phyloP scores from a whole-genome alignment of 2,329 filamentous ascomycete genomes.

The Calonectria fujianensis region DNA sequence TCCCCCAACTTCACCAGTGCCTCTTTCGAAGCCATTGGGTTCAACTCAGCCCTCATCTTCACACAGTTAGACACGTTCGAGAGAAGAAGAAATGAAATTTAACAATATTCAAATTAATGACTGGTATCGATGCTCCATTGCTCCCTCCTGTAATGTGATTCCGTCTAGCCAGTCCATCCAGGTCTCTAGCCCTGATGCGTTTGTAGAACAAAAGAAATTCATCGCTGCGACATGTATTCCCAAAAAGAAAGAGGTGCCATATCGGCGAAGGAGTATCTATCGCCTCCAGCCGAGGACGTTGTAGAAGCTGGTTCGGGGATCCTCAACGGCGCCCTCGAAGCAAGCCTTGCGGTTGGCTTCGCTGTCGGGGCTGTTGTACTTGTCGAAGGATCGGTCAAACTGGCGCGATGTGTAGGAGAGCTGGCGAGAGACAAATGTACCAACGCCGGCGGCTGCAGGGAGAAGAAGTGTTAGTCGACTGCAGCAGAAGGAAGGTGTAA shows the following conservation, averaged over 20 bases:
- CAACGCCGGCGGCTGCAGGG: conserved; percentile 40
- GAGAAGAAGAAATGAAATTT: neutral
- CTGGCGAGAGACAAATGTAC: conserved; percentile 46
- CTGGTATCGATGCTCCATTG: conserved; percentile 43
- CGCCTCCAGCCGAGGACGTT: conserved; percentile 52
- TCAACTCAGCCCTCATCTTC: no score
- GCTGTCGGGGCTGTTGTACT: conserved; percentile 52
- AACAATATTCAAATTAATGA: conserved; percentile 32
- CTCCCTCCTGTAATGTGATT: conserved; percentile 32
- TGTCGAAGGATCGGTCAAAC: conserved; percentile 52
- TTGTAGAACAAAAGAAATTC: conserved; percentile 20
- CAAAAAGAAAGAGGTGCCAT: neutral
- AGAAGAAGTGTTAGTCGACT: conserved; percentile 10
- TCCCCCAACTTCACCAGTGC: neutral
- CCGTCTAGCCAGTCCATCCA: conserved; percentile 30
- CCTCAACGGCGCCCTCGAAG: conserved; percentile 50
- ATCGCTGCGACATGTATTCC: conserved; percentile 22
- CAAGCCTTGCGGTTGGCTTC: conserved; percentile 47
- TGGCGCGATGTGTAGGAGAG: conserved; percentile 47
- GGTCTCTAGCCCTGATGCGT: conserved; percentile 16
- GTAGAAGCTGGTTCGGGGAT: conserved; percentile 52
- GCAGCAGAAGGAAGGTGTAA: neutral
- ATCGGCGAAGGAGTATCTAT: conserved; percentile 4
- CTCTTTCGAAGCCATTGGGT: neutral
- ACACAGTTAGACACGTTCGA: neutral